phyloP scores from a whole-genome alignment of 768 basidiomycete species.

The Cantharellus anzutake region DNA sequence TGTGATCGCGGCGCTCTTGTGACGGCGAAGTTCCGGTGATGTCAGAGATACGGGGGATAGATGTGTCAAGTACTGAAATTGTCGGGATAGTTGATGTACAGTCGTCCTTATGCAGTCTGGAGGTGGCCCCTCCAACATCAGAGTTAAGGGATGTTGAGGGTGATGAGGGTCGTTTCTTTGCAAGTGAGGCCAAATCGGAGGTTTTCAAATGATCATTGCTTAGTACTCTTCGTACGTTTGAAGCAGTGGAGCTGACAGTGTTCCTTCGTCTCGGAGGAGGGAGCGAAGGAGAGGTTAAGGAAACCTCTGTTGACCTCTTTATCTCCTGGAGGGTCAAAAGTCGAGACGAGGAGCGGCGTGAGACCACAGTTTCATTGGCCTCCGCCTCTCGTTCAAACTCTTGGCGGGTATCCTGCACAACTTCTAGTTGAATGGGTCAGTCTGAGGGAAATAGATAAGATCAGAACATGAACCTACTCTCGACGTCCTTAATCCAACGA shows the following conservation, averaged over 20 bases:
- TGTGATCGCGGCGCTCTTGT: neutral
- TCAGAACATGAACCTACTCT: constrained; percentile 34
- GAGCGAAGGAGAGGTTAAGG: constrained; percentile 44
- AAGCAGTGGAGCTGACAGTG: neutral
- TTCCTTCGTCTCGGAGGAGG: constrained; percentile 16
- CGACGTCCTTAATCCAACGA: constrained; percentile 66
- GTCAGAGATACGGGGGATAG: neutral
- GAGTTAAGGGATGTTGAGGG: too few species aligned
- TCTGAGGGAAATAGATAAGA: neutral
- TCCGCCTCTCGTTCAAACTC: constrained; percentile 38
- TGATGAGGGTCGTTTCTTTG: too few species aligned
- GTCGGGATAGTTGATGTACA: too few species aligned
- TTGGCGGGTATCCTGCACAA: constrained; percentile 63
- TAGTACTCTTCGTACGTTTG: too few species aligned
- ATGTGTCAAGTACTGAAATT: neutral
- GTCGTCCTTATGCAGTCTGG: too few species aligned
- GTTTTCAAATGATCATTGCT: too few species aligned
- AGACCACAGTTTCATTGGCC: constrained; percentile 12
- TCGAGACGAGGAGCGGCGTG: neutral
- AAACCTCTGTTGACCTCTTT: constrained; percentile 22
- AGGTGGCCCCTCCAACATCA: too few species aligned
- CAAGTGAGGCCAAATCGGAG: too few species aligned
- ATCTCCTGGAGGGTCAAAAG: neutral
- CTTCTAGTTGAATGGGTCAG: constrained; percentile 26
- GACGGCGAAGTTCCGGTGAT: neutral